phyloP scores from a whole-genome alignment of 176 grass and related monocot genomes.

The Eremochloa ophiuroides region DNA sequence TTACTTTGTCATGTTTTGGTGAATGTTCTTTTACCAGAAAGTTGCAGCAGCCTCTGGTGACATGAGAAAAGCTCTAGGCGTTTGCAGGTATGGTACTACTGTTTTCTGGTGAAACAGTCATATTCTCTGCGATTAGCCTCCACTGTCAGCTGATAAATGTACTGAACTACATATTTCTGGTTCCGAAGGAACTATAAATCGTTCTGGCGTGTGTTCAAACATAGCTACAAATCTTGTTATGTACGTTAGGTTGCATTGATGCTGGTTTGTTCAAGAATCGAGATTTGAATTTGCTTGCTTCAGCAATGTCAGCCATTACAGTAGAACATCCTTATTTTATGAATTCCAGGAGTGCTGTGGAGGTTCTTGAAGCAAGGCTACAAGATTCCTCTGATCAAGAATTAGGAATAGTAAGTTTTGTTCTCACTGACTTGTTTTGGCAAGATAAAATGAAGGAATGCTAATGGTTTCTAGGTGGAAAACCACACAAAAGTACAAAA shows the following conservation, averaged over 20 bases:
- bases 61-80: slow-evolving; percentile 90
- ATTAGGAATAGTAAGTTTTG: slow-evolving; percentile 52
- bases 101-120: neutral
- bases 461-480: neutral
- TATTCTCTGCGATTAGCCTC: neutral
- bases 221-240: neutral
- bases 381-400: slow-evolving; percentile 41
- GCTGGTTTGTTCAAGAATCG: neutral
- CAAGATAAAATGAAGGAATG: neutral
- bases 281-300: neutral
- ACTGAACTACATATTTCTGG: neutral
- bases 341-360: slow-evolving; percentile 76
- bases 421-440: neutral
- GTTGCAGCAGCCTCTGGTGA: slow-evolving; percentile 86
- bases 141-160: neutral
- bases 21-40: slow-evolving; percentile 57
- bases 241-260: neutral
- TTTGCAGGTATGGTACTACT: slow-evolving; percentile 72
- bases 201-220: neutral
- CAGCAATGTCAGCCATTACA: neutral
- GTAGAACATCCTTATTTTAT: slow-evolving; percentile 3
- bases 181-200: neutral
- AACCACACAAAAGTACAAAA: neutral
- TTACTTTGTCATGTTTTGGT: neutral
- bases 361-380: slow-evolving; percentile 74